Percentiles rank a stretch among this genome's conserved stretches.
phyloP scores from a whole-genome alignment of 2,329 filamentous ascomycete genomes.

The Colletotrichum tabaci region DNA sequence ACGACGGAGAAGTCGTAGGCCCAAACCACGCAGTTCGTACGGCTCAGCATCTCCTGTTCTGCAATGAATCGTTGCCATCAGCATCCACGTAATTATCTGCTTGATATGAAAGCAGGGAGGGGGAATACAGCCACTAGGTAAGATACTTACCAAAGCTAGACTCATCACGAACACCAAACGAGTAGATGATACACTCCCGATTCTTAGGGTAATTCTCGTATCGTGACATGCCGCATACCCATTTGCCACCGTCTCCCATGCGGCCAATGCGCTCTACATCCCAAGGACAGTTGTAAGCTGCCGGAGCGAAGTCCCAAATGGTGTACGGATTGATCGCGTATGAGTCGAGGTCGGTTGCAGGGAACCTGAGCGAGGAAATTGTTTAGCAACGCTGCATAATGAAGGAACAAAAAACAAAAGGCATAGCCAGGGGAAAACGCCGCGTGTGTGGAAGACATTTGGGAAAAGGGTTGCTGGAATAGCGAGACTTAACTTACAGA shows the following conservation, averaged over 20 bases:
- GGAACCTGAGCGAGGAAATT: too few relatives aligned
- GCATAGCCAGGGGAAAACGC: too few relatives aligned
- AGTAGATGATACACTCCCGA: conserved; percentile 53
- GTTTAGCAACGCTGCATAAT: too few relatives aligned
- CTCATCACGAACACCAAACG: conserved; percentile 54
- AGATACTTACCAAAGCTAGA: conserved; percentile 48
- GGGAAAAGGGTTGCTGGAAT: too few relatives aligned
- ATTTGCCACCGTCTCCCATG: conserved; percentile 58
- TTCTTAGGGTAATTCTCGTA: conserved; percentile 47
- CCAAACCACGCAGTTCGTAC: conserved; percentile 55
- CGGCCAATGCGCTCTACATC: conserved; percentile 56
- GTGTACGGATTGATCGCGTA: conserved; percentile 44
- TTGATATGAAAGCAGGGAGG: background rate
- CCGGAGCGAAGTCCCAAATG: conserved; percentile 57
- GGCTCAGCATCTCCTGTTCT: conserved; percentile 53
- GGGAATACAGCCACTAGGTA: background rate
- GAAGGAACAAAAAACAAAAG: too few relatives aligned
- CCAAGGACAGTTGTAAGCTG: conserved; percentile 56
- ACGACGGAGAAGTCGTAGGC: conserved; percentile 55
- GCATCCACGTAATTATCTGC: background rate
- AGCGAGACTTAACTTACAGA: background rate
- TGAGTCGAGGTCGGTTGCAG: background rate
- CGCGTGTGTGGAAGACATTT: too few relatives aligned
- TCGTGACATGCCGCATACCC: conserved; percentile 56
- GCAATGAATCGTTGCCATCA: background rate